Evolutionary conservation across 75 land plant species (phyloP), one percentile per base, ranked within the genome.

Genomic region (Pinus taeda): DNA sequence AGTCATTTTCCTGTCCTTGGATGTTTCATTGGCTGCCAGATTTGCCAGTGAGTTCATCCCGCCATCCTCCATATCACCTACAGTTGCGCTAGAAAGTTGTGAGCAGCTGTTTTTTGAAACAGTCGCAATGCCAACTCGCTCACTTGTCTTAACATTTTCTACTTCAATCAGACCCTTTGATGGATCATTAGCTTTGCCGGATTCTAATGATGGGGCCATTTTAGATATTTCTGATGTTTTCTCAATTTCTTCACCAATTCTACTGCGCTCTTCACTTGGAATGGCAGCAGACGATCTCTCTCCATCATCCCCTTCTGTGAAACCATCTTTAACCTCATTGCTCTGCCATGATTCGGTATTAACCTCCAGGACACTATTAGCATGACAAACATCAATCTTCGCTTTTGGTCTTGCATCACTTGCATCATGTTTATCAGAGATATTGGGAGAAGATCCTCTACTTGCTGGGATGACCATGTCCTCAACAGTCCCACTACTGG

Each of bases 31-130:
- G 63, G 95, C 88, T 76, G 99, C 99, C 30, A 95, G 94, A 86
- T 94, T 95, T 45, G 98, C 99, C 79, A 97, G 91, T 33, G 95
- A 74, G 65, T 94, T 93, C 91, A 97, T 97, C 26, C 94, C 99
- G 67, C 81, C 78, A 74, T 95, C 99, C 87, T 86, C 96, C 15
- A 74, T 85, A 56, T 53, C 85, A 63, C 85, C 30, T 36, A 80
- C 76, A 80, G 64, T 75, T 45, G 80, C 83, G 57, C 82, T 85
- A 74, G 91, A 85, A 62, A 66, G 71, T 56, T 90, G 85, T 0
- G 63, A 87, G 75, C 88, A 83, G 49, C 88, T 88, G 53, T 86
- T 92, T 73, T 84, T 83, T 74, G 85, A 83, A 24, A 89, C 93
- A 83, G 81, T 83, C 24, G 83, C 86, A 22, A 85, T 70, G 15